Base-by-base conservation (phyloP, 2,329 filamentous ascomycete genomes). In the Bisporella sp. region DNA sequence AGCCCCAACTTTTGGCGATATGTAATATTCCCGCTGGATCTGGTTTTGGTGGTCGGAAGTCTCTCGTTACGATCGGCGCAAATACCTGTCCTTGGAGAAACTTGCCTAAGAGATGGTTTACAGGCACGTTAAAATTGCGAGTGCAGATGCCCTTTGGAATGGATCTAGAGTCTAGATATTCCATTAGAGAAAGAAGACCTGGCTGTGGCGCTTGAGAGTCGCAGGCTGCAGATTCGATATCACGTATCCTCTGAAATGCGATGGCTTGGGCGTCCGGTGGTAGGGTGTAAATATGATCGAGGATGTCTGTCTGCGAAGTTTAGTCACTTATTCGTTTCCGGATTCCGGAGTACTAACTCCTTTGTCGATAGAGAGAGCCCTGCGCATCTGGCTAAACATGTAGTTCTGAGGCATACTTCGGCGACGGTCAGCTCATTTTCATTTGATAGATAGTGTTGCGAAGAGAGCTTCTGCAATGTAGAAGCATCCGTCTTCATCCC, bases 381-480 rank as follows among this genome's bases (percentile, higher is more conserved):
- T 65, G 57, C 84, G 85, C 92, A 99, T 97, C 64, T 95, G 78
- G 21, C 71, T 68, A 70, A 97, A 97, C 92, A 97, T 99, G 77
- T 96, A 89, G 60, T 87, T 93, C 69, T 97, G 92, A 0, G 92
- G 92, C 51, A 91, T 73, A 66, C 90, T 95, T 56, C 41, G 31
- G 35, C 29, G 12, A 9, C 45, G 11, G 51, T 62, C 45, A 61
- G 58, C 33, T 46, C 21, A 21, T 21, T 21, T 21, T 21, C 21
- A 21, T 21, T 21, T 21, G 21, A 21, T 21, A 21, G 21, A 21
- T 21, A 21, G 21, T 21, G 21, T 3, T 3, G 21, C 21, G 21
- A 3, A 21, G 2, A 3, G 21, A 21, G 21, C 21, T 21, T 21
- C 21, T 21, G 21, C 3, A 21, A 21, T 21, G 21, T 21, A 21